Conservation (phyloP, 2,329 filamentous ascomycete genomes). For the Pseudopithomyces chartarum region DNA sequence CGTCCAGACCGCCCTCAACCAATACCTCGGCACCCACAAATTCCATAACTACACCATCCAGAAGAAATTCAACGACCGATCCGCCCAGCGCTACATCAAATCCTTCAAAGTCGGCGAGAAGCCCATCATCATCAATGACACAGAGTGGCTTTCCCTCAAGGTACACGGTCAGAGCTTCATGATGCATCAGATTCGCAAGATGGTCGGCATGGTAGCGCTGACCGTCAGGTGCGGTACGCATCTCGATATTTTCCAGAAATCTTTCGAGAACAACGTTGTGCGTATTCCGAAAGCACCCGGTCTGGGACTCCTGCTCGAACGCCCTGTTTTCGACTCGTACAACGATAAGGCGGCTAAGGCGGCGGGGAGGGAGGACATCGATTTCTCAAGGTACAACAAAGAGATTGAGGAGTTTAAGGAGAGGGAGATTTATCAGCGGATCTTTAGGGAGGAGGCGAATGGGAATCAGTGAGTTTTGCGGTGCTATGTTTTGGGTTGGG, state of each 20-base stretch:
- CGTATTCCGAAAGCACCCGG: slow-evolving; percentile 94
- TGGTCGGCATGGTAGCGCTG: slow-evolving; percentile 91
- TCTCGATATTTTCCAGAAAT: slow-evolving; percentile 71
- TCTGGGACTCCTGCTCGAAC: slow-evolving; percentile 83
- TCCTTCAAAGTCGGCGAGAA: slow-evolving; percentile 76
- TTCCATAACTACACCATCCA: slow-evolving; percentile 98
- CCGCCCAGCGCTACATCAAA: slow-evolving; percentile 88
- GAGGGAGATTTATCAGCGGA: slow-evolving; percentile 85
- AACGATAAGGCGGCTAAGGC: slow-evolving; percentile 72
- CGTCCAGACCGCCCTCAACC: slow-evolving; percentile 74
- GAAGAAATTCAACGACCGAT: slow-evolving; percentile 79
- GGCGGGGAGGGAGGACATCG: slow-evolving; percentile 70
- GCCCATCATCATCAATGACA: slow-evolving; percentile 80
- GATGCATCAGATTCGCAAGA: slow-evolving; percentile 99
- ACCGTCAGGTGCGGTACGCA: slow-evolving; percentile 83
- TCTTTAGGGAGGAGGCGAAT: slow-evolving; percentile 87
- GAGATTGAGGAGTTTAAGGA: slow-evolving; percentile 90
- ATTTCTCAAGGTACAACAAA: slow-evolving; percentile 77
- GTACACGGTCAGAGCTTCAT: slow-evolving; percentile 99
- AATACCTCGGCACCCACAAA: slow-evolving; percentile 84
- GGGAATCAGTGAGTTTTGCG: slow-evolving; percentile 74
- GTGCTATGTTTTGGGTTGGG: not conserved
- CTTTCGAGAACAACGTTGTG: slow-evolving; percentile 73
- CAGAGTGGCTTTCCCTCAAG: slow-evolving; percentile 93
- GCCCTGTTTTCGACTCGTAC: slow-evolving; percentile 89